Evolutionary conservation across 257 asterid genomes (phyloP), one percentile per base, ranked within the genome.

Genomic region (Petrea volubilis): DNA sequence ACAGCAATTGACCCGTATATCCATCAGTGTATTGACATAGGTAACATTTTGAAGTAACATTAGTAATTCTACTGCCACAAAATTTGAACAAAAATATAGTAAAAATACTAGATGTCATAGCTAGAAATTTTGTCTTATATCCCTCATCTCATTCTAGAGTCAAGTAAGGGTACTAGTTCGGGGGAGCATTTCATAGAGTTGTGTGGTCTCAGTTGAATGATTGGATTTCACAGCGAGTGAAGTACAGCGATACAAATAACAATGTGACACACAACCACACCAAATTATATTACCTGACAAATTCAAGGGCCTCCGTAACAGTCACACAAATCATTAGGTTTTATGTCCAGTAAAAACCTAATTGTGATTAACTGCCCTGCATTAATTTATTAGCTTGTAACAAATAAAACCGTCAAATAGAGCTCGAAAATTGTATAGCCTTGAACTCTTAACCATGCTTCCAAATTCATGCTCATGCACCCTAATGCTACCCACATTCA

Each of bases 1-100:
- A n/a, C 58, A 73, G 38, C 56, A 52, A 67, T 25, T 8, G 64
- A 51, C 49, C n/a, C 47, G 24, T 43, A 50, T 43, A 60, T 53
- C 29, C 18, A 41, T 10, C 52, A 47, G 40, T n/a, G 1, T 56
- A 71, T 31, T 44, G 4, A 23, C 61, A 49, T 5, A 10, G 18
- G 55, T 51, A 40, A 60, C 59, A 64, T 53, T 27, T 20, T 46
- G 25, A 46, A 72, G 33, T 18, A 64, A 40, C 56, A 60, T 47
- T 67, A 18, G 34, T 6, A 20, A 52, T 14, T 46, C 58, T 28
- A 34, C 68, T 55, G 25, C 5, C 6, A 23, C 38, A 58, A 23
- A 62, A 65, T 49, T 61, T 7, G 55, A 53, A 68, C 31, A 12
- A 11, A n/a, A 27, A 51, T 33, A 1, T 18, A 38, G 25, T 28